Percentiles rank a stretch among this genome's conserved stretches.
These are phyloP conservation scores for Jatropha curcas DNA, from an alignment of 345 rosid genomes.

Conservation along the genomic window DNA sequence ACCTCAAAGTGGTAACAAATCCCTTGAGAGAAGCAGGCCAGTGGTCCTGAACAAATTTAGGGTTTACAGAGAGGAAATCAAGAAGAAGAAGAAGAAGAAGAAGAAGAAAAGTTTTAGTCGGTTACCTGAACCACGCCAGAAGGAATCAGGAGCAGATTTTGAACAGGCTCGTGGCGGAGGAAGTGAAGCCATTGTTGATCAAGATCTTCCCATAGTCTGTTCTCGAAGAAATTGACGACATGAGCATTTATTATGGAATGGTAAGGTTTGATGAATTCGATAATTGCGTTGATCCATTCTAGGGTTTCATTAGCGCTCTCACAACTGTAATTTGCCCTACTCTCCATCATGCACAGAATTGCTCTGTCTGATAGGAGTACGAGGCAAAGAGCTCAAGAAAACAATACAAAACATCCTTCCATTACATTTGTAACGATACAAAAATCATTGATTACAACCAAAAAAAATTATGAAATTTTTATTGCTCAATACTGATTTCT, in stretches of 20 bases:
- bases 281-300: constrained; percentile 71
- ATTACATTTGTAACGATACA: no score
- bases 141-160: constrained; percentile 70
- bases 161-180: constrained; percentile 55
- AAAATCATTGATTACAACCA: no score
- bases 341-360: not conserved
- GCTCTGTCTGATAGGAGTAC: no score
- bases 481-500: no score
- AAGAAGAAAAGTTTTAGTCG: not conserved
- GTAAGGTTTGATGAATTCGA: constrained; percentile 58
- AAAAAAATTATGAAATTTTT: no score
- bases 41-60: constrained; percentile 46
- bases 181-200: constrained; percentile 77
- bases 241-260: constrained; percentile 57
- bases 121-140: constrained; percentile 65
- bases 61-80: not conserved
- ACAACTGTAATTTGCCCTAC: constrained; percentile 48
- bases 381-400: no score
- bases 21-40: constrained; percentile 86
- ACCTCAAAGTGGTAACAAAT: constrained; percentile 55
- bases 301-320: constrained; percentile 57
- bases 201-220: constrained; percentile 76
- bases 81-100: not conserved
- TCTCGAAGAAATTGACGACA: constrained; percentile 82
- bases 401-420: no score